These are phyloP conservation scores for Emiliania huxleyi DNA, from an alignment of 78 protist species.

Conservation along the genomic window DNA sequence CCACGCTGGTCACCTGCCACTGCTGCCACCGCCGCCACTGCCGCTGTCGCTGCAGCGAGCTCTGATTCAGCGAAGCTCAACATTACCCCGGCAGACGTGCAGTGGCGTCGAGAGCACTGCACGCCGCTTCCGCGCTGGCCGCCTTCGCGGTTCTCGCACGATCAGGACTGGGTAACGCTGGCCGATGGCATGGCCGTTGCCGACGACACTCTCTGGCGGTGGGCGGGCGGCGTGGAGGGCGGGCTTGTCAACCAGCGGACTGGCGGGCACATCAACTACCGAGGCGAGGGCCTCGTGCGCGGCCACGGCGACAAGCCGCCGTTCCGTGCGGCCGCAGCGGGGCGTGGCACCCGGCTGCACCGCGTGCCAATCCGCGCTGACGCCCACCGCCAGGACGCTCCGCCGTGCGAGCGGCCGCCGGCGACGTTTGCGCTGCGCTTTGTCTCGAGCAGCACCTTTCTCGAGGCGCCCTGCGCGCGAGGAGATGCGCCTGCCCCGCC, in stretches of 20 bases:
- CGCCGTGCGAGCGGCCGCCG: not conserved
- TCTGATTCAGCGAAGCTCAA: no score
- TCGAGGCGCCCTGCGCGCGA: no score
- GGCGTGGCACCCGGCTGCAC: not conserved
- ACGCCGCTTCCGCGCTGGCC: not conserved
- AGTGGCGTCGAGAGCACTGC: not conserved
- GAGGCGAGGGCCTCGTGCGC: not conserved
- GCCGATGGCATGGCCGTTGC: not conserved
- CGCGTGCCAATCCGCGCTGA: not conserved
- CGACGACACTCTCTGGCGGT: conserved; percentile 2
- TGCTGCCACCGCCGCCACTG: no score
- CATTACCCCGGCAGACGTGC: no score
- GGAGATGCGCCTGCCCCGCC: no score
- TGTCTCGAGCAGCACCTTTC: not conserved
- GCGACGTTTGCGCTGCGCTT: not conserved
- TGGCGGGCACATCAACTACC: not conserved
- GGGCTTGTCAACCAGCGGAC: not conserved
- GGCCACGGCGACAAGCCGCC: conserved; percentile 1
- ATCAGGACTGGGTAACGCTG: not conserved
- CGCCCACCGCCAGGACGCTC: not conserved
- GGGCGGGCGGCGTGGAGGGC: not conserved
- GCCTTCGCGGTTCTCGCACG: not conserved
- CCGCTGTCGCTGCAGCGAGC: no score
- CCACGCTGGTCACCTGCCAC: no score
- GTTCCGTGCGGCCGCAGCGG: not conserved